Evolutionary conservation across 2,329 filamentous ascomycete species (phyloP).

Genomic region (Microdochium bolleyi): DNA sequence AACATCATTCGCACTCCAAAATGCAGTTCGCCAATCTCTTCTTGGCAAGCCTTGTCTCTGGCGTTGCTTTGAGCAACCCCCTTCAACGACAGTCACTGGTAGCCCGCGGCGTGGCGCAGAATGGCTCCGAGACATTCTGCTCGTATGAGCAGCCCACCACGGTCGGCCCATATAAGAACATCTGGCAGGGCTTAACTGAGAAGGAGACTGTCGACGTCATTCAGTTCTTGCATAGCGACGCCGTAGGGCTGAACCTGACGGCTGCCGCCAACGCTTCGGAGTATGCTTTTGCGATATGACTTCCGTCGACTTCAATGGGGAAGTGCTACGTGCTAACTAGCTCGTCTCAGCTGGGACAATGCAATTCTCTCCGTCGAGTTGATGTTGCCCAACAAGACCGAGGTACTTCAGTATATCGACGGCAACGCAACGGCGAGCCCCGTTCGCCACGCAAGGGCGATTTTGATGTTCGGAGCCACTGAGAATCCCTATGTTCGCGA

Average conservation of each 20-base stretch:
- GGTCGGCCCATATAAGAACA: constrained; percentile 15
- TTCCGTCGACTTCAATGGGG: neutral
- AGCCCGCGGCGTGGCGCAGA: neutral
- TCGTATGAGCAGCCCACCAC: neutral
- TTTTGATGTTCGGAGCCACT: constrained; percentile 11
- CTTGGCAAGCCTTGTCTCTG: neutral
- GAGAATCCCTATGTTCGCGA: constrained; percentile 6
- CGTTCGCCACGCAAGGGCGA: constrained; percentile 3
- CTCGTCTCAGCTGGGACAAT: neutral
- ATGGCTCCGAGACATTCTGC: neutral
- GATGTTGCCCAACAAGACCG: constrained; percentile 26
- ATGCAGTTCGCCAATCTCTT: constrained; percentile 1
- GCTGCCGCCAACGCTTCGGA: constrained; percentile 17
- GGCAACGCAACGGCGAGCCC: constrained; percentile 10
- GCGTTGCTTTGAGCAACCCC: neutral
- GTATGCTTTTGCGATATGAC: constrained; percentile 9
- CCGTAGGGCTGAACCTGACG: constrained; percentile 22
- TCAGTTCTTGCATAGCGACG: constrained; percentile 18
- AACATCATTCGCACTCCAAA: neutral
- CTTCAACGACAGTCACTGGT: neutral
- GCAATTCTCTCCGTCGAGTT: constrained; percentile 10
- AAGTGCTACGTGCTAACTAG: neutral
- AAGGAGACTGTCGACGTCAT: constrained; percentile 21
- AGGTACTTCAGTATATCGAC: constrained; percentile 22
- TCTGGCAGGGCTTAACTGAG: constrained; percentile 18